These are phyloP conservation scores for Gnaphalium uliginosum DNA, from an alignment of 129 eudicot genomes.

Conservation along the genomic window DNA sequence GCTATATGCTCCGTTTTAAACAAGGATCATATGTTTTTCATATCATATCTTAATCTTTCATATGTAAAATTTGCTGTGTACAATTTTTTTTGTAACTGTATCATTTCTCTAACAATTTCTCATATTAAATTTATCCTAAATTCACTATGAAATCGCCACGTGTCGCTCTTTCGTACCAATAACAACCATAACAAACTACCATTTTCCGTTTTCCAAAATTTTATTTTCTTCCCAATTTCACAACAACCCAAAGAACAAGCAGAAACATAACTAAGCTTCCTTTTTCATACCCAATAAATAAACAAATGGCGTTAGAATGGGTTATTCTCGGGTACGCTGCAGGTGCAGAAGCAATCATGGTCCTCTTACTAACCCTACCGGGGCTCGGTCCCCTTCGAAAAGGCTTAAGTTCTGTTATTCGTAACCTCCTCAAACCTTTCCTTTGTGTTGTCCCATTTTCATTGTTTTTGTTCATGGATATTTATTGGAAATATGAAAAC, in stretches of 20 bases:
- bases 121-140: neutral
- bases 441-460: slow-evolving; percentile 77
- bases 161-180: neutral
- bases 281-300: slow-evolving; percentile 7
- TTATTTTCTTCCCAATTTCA: neutral
- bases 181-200: slow-evolving; percentile 11
- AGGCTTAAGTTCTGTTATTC: slow-evolving; percentile 66
- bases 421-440: slow-evolving; percentile 71
- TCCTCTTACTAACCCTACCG: slow-evolving; percentile 71
- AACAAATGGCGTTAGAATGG: slow-evolving; percentile 82
- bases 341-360: slow-evolving; percentile 80
- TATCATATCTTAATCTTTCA: too few relatives aligned
- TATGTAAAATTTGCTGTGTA: neutral
- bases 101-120: neutral
- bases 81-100: too few relatives aligned
- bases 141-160: slow-evolving; percentile 3
- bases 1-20: too few relatives aligned
- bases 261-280: slow-evolving; percentile 1
- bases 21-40: too few relatives aligned
- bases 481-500: slow-evolving; percentile 82
- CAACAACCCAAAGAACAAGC: neutral
- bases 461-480: slow-evolving; percentile 69
- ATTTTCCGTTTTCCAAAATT: neutral
- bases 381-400: slow-evolving; percentile 73
- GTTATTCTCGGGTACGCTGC: slow-evolving; percentile 78